Conservation (phyloP, 768 basidiomycete species). For the Boletellus ananiceps region DNA sequence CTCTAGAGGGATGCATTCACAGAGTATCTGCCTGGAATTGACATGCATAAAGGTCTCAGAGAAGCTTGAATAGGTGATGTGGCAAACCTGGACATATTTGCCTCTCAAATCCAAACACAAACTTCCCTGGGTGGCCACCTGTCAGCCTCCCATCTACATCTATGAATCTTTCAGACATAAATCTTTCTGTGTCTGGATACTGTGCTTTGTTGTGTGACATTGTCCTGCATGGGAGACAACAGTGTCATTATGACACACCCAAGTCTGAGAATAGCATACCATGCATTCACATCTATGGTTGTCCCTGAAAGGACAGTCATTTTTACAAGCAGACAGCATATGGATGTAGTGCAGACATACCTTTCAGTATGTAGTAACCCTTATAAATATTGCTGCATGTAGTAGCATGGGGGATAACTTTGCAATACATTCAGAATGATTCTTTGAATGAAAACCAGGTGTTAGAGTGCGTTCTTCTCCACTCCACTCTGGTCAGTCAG, state of each 20-base stretch:
- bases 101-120: slow-evolving; percentile 4
- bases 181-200: slow-evolving; percentile 5
- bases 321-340: not conserved
- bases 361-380: not conserved
- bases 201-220: slow-evolving; percentile 6
- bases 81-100: not conserved
- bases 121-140: not conserved
- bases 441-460: not conserved
- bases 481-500: no score
- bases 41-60: not conserved
- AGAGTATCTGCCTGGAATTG: not conserved
- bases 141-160: not conserved
- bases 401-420: not conserved
- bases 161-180: slow-evolving; percentile 12
- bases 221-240: not conserved
- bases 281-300: not conserved
- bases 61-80: no score
- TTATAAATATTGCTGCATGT: not conserved
- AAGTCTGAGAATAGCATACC: not conserved
- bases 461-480: no score
- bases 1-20: not conserved
- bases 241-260: no score
- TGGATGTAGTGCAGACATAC: not conserved
- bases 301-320: not conserved
- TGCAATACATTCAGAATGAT: not conserved